Base-by-base conservation (phyloP, 306 rosid species). In the Hylodesmum podocarpum region DNA sequence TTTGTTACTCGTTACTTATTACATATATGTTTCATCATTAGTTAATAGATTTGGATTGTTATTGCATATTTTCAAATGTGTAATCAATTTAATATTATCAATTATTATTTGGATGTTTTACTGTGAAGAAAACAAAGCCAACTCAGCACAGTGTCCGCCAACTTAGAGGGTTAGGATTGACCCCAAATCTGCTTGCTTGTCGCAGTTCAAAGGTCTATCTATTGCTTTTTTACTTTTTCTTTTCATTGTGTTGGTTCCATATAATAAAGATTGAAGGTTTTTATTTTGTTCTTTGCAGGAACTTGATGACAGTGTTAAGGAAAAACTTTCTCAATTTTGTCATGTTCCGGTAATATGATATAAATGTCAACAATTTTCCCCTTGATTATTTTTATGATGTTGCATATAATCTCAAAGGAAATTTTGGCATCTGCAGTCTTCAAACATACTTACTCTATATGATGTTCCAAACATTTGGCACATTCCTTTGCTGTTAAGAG, bases 391-490 rank as follows among this genome's bases (percentile, higher is more conserved):
- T 49, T 37, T 54, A 18, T 24, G 39, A 25, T 63, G 19, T 76
- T 41, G 24, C 53, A 22, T 43, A 28, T 18, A 16, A 70, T 72
- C 62, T 50, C 75, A 75, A 66, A 77, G 37, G 8, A 59, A 73
- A 10, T 24, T 31, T 40, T 72, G 44, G 51, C 47, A 11, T 70
- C 76, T 82, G 79, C 89, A 94, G 98, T 85, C 66, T 39, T 86
- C 87, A 36, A 90, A 85, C 79, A 84, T 94, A 79, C 86, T 94
- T 61, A 87, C 94, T 37, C 93, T 94, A 18, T 88, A 89, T 55
- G 98, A 94, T 61, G 98, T 94, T 79, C 88, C 97, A 70, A 94
- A 94, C 83, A 94, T 94, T 68, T 94, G 98, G 98, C 97, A 90
- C 83, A 84, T 94, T 84, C 98, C 98, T 80, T 72, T 94, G 82